Base-by-base conservation (phyloP, 148 eudicot species). In the Pharnaceum exiguum region DNA sequence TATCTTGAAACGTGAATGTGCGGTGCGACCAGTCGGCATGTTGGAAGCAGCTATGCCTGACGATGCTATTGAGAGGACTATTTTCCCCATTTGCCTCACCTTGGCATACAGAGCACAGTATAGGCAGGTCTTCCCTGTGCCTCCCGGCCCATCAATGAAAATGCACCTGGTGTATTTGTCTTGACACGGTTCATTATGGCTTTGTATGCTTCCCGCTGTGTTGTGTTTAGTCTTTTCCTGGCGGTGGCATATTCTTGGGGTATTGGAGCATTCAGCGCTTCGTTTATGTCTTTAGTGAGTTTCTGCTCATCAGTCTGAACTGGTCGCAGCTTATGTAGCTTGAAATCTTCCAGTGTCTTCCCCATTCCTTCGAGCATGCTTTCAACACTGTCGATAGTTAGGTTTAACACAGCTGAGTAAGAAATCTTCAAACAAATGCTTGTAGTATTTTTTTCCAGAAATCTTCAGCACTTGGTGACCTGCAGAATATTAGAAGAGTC, bases 71-170 rank as follows among this genome's bases (percentile, higher is more conserved):
- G 39, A 28, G 1, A 58, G 5, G 0, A 58, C 62, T 1, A 58
- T 59, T 2, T 59, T 45, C 0, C 23, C 5, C 33, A 43, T n/a
- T 0, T n/a, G n/a, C n/a, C n/a, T n/a, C n/a, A n/a, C n/a, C n/a
- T n/a, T n/a, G n/a, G n/a, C n/a, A n/a, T n/a, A n/a, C 2, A 59
- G 7, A 0, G 63, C 63, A 46, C 50, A 44, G 5, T 59, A 59
- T 3, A 59, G 6, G 28, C 30, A 59, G 1, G 63, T 59, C 10
- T 59, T 59, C 0, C 53, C 25, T 0, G 29, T 59, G 2, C 63
- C 52, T 3, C 53, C 31, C 0, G 52, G 63, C 1, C 40, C 43
- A n/a, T 57, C 61, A 23, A 57, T 24, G 28, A 57, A 39, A 57
- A 39, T 6, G 12, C 23, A 2, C 48, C 35, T 1, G 10, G 15